Conservation (phyloP, 371 early-diverging fungal species). For the Mortierella sp. region DNA sequence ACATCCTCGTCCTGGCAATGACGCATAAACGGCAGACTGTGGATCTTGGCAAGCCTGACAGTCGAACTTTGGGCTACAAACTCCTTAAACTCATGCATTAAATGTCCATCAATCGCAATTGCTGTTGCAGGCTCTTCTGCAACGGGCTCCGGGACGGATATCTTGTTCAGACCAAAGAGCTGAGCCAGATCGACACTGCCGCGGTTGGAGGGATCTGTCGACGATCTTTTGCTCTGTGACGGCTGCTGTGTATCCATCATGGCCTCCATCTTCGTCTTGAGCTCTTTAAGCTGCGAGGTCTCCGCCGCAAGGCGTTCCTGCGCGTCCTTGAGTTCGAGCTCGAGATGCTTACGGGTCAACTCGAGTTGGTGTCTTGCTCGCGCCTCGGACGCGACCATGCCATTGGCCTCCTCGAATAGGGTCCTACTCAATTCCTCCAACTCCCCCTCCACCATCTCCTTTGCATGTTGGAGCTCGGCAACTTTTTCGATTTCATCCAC, state of each 20-base stretch:
- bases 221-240: slow-evolving; percentile 56
- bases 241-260: slow-evolving; percentile 44
- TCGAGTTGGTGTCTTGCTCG: slow-evolving; percentile 70
- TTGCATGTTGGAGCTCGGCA: slow-evolving; percentile 89
- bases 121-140: slow-evolving; percentile 41
- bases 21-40: slow-evolving; percentile 83
- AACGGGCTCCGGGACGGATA: slow-evolving; percentile 31
- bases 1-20: slow-evolving; percentile 89
- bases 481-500: slow-evolving; percentile 90
- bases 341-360: slow-evolving; percentile 65
- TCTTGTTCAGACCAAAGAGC: slow-evolving; percentile 52
- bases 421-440: slow-evolving; percentile 88
- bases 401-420: slow-evolving; percentile 94
- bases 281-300: slow-evolving; percentile 79
- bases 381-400: slow-evolving; percentile 90
- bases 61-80: slow-evolving; percentile 75
- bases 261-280: slow-evolving; percentile 75
- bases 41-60: slow-evolving; percentile 74
- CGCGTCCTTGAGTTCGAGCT: slow-evolving; percentile 74
- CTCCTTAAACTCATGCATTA: slow-evolving; percentile 83
- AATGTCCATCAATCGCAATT: slow-evolving; percentile 67
- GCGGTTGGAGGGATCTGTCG: slow-evolving; percentile 50
- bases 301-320: slow-evolving; percentile 75
- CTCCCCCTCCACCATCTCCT: slow-evolving; percentile 90
- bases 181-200: slow-evolving; percentile 49